Conservation (phyloP, 495 filamentous ascomycete genomes). For the Penicillium coffeae region DNA sequence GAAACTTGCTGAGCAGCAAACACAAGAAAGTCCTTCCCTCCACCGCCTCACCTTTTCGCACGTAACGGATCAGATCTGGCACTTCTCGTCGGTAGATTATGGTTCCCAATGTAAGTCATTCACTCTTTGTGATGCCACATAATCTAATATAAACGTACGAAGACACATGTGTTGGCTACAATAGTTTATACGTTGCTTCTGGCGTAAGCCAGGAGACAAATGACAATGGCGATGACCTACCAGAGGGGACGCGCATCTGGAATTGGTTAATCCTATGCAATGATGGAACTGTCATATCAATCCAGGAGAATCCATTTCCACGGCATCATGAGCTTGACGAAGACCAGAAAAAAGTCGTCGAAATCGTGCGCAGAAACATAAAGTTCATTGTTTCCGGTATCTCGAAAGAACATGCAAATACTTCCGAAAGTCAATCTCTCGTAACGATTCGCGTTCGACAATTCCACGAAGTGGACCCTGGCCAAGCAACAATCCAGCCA, state of each 20-base stretch:
- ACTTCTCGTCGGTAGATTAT: constrained; percentile 60
- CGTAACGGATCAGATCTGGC: constrained; percentile 61
- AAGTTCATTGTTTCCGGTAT: constrained; percentile 68
- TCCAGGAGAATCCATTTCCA: constrained; percentile 68
- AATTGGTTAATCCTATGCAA: constrained; percentile 79
- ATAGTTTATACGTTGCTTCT: constrained; percentile 64
- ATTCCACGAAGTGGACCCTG: constrained; percentile 27
- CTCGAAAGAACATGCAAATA: constrained; percentile 46
- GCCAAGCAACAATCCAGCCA: constrained; percentile 40
- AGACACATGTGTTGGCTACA: constrained; percentile 81
- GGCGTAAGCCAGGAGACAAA: constrained; percentile 16
- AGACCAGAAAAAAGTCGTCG: constrained; percentile 40
- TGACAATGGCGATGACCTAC: constrained; percentile 45
- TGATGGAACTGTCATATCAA: constrained; percentile 78
- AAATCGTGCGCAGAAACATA: constrained; percentile 62
- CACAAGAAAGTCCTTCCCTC: constrained; percentile 23
- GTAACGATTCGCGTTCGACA: constrained; percentile 51
- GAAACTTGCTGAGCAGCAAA: constrained; percentile 16
- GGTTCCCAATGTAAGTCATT: constrained; percentile 48
- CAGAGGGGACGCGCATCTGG: constrained; percentile 64
- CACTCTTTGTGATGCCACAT: neutral
- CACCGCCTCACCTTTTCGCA: constrained; percentile 38
- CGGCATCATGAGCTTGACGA: constrained; percentile 22
- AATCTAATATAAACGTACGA: constrained; percentile 1
- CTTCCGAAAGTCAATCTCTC: constrained; percentile 42